phyloP scores from a whole-genome alignment of 2,329 filamentous ascomycete genomes.

The Stemphylium beticola region DNA sequence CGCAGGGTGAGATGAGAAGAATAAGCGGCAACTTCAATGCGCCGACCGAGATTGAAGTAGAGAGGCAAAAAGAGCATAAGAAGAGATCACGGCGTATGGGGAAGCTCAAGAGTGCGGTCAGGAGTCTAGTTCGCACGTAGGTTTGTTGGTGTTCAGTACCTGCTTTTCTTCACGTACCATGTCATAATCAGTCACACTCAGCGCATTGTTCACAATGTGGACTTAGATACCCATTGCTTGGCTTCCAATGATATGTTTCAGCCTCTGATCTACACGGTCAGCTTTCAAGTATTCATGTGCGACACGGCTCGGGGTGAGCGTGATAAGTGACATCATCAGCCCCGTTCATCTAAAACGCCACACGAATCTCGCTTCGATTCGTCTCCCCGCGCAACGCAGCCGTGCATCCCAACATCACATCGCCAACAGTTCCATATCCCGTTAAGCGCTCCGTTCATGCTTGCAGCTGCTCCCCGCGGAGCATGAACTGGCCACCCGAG shows the following conservation, averaged over 20 bases:
- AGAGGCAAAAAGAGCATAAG: constrained; percentile 21
- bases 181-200: constrained; percentile 2
- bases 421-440: neutral
- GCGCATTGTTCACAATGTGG: constrained; percentile 4
- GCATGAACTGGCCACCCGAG: neutral
- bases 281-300: constrained; percentile 9
- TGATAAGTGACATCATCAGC: constrained; percentile 25
- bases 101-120: constrained; percentile 23
- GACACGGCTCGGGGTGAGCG: constrained; percentile 11
- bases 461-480: constrained; percentile 1
- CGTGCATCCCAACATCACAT: constrained; percentile 3
- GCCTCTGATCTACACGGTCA: constrained; percentile 1
- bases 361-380: constrained; percentile 10
- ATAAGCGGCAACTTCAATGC: constrained; percentile 38
- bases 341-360: constrained; percentile 12
- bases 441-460: constrained; percentile 2
- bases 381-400: constrained; percentile 4
- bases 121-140: constrained; percentile 20
- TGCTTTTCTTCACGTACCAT: constrained; percentile 4
- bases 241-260: constrained; percentile 3
- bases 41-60: constrained; percentile 33
- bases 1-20: constrained; percentile 19
- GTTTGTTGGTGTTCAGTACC: constrained; percentile 1
- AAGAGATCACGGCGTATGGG: constrained; percentile 18
- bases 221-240: constrained; percentile 13